Base-by-base conservation (phyloP, 306 rosid species). In the Biancaea sappan region DNA sequence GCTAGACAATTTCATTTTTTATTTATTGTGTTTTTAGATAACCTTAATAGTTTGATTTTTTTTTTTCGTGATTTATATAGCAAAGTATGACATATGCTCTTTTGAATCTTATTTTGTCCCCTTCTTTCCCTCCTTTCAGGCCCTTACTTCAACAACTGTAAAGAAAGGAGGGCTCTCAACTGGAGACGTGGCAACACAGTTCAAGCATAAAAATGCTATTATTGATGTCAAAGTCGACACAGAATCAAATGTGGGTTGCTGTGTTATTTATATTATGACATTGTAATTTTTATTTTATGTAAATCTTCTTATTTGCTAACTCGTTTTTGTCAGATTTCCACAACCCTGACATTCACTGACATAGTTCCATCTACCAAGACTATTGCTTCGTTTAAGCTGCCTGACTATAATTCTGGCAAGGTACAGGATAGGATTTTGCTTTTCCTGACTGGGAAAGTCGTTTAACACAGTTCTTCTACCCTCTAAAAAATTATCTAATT, bases 181-280 rank as follows among this genome's bases (percentile, higher is more conserved):
- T 60, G 97, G 93, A 68, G 99, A 94, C 76, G 77, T 94, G 54
- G 91, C 86, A 31, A 83, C 96, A 70, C 76, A 48, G 68, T 94
- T 86, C 89, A 94, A 92, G 92, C 88, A 86, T 82, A 94, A 82
- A 84, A 92, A 92, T 73, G 69, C 85, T 24, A 35, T 89, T 65
- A 43, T 92, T 73, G 88, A 92, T 83, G 85, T 92, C 79, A 94
- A 94, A 88, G 75, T 94, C 69, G 97, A 94, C 80, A 88, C 99
- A 40, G 88, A 79, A 63, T 92, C 99, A 63, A 88, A 80, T 51
- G 99, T 94, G 75, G 67, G 95, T 83, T 68, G 77, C 67, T 50
- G 46, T 69, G 15, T 80, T 61, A 69, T 64, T 54, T 64, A 43
- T 48, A 70, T 53, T 40, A 48, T 28, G 25, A 34, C n/a, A 34